Conservation (phyloP, 2,329 filamentous ascomycete species). For the Trichoderma cornu-damae region DNA sequence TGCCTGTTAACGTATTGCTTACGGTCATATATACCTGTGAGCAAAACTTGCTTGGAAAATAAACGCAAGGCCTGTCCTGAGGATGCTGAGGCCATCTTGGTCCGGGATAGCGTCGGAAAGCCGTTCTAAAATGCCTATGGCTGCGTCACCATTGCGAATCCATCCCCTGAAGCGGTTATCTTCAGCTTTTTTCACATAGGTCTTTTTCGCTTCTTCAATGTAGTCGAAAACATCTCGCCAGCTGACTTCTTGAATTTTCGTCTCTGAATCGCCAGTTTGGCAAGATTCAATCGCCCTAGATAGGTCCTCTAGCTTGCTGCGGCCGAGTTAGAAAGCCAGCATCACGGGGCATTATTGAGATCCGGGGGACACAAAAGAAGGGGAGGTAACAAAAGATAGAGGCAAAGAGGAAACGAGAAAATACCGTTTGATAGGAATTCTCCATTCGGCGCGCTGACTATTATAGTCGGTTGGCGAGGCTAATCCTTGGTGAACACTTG, state of each 20-base stretch:
- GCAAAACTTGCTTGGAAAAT: background rate
- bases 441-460: conserved; percentile 13
- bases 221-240: conserved; percentile 5
- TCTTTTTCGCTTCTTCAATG: conserved; percentile 2
- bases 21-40: background rate
- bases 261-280: background rate
- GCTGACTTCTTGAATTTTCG: background rate
- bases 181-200: background rate
- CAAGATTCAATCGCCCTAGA: background rate
- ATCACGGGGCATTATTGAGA: background rate
- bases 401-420: background rate
- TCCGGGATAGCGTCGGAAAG: conserved; percentile 8
- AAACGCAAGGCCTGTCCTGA: background rate
- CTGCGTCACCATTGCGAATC: conserved; percentile 4
- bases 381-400: no score
- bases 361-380: no score
- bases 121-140: conserved; percentile 3
- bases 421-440: conserved; percentile 6
- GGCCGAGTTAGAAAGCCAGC: background rate
- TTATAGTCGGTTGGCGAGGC: conserved; percentile 11
- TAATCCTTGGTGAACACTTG: background rate
- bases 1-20: background rate
- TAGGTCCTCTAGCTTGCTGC: background rate
- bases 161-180: conserved; percentile 7
- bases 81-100: conserved; percentile 4